Percentiles rank a stretch among this genome's conserved stretches.
Evolutionary conservation across 2,329 filamentous ascomycete species (phyloP).

Genomic region (Septoria petroselini): DNA sequence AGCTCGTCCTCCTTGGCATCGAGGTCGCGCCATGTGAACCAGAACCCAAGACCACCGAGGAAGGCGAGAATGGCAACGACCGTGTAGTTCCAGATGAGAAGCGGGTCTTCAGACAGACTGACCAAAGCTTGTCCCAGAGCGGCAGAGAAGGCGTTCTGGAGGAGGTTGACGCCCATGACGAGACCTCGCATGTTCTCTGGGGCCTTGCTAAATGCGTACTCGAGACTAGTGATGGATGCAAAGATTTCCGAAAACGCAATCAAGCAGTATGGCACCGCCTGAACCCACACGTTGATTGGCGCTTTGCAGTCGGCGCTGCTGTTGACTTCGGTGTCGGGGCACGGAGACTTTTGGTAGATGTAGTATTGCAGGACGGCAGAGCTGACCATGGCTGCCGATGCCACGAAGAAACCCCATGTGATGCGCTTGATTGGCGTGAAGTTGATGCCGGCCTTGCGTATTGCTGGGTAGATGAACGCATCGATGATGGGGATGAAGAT

Average conservation of each 20-base stretch:
- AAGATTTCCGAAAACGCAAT: slow-evolving; percentile 47
- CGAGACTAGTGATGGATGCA: slow-evolving; percentile 46
- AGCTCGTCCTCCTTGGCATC: slow-evolving; percentile 66
- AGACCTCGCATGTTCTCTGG: slow-evolving; percentile 48
- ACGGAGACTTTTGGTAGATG: slow-evolving; percentile 49
- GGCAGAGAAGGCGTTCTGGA: slow-evolving; percentile 58
- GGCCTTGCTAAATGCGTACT: slow-evolving; percentile 48
- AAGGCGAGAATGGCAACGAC: slow-evolving; percentile 61
- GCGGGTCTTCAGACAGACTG: slow-evolving; percentile 60
- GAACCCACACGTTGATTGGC: slow-evolving; percentile 45
- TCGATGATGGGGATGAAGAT: slow-evolving; percentile 48
- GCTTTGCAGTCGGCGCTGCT: slow-evolving; percentile 35
- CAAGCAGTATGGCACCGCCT: slow-evolving; percentile 45
- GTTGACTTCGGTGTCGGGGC: slow-evolving; percentile 20
- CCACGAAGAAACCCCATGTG: slow-evolving; percentile 52
- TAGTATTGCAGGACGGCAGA: slow-evolving; percentile 55
- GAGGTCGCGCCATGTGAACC: slow-evolving; percentile 63
- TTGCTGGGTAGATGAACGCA: slow-evolving; percentile 46
- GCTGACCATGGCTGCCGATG: slow-evolving; percentile 53
- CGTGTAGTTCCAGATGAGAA: slow-evolving; percentile 67
- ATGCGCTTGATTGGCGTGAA: slow-evolving; percentile 54
- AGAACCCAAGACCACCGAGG: slow-evolving; percentile 63
- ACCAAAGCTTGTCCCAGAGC: slow-evolving; percentile 61
- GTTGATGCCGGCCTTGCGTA: slow-evolving; percentile 43
- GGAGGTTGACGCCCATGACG: slow-evolving; percentile 53